These are phyloP conservation scores for Phaseolus coccineus DNA, from an alignment of 331 rosid species.

Conservation along the genomic window DNA sequence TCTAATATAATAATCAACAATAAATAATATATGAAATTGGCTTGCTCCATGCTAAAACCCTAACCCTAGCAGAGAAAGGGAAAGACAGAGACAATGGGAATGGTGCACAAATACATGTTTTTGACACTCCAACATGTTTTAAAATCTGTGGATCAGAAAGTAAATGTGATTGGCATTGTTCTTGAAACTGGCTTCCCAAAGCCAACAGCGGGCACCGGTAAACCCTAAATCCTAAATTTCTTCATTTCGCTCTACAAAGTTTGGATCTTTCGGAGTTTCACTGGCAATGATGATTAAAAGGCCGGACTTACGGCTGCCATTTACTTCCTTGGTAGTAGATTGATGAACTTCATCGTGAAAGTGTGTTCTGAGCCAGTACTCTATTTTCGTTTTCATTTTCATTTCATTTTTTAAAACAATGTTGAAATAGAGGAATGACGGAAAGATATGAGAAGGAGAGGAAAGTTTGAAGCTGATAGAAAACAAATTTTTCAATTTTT, in stretches of 20 bases:
- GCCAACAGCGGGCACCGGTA: not conserved
- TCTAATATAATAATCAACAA: too few species aligned
- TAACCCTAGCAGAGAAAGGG: too few species aligned
- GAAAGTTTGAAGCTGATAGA: too few species aligned
- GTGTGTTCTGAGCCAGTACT: conserved; percentile 71
- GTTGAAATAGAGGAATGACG: not conserved
- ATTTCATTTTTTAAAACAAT: not conserved
- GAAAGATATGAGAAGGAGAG: too few species aligned
- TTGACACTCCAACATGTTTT: not conserved
- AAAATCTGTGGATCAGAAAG: not conserved
- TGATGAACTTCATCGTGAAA: conserved; percentile 65
- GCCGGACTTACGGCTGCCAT: conserved; percentile 93
- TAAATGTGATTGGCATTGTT: not conserved
- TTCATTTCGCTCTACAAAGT: not conserved
- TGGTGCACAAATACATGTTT: too few species aligned
- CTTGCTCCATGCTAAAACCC: too few species aligned
- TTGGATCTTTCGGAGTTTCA: conserved; percentile 4
- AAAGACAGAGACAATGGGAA: not conserved
- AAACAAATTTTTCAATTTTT: too few species aligned
- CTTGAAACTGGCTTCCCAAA: not conserved
- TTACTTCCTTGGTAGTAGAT: conserved; percentile 68
- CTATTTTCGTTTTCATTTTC: not conserved
- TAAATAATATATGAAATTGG: too few species aligned
- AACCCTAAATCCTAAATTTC: not conserved
- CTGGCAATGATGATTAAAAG: conserved; percentile 88